These are phyloP conservation scores for Globisporangium nodosum DNA, from an alignment of 352 stramenopile species.

Conservation along the genomic window DNA sequence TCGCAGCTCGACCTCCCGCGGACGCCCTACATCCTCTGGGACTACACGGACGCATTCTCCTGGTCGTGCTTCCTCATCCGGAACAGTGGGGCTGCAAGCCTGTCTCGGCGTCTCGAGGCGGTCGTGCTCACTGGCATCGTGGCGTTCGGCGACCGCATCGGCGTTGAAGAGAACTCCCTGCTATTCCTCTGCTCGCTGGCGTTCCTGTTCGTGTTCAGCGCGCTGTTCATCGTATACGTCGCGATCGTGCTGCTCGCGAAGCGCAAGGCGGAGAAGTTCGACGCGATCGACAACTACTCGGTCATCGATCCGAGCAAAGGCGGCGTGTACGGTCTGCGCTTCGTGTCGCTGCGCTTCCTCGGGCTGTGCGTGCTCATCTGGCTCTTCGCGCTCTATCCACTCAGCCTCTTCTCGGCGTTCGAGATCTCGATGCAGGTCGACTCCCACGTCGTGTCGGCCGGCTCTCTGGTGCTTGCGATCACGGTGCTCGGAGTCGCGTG, in stretches of 20 bases:
- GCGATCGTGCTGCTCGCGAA: constrained; percentile 51
- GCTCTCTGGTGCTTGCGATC: constrained; percentile 33
- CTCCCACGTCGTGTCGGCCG: constrained; percentile 14
- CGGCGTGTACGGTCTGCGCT: constrained; percentile 41
- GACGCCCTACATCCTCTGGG: constrained; percentile 58
- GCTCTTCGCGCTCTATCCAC: constrained; percentile 54
- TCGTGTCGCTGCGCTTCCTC: constrained; percentile 50
- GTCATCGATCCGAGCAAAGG: constrained; percentile 12
- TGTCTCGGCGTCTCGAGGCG: constrained; percentile 36
- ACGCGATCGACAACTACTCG: constrained; percentile 25
- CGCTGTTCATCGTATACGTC: constrained; percentile 36
- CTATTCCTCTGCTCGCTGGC: constrained; percentile 27
- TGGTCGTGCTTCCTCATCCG: constrained; percentile 63
- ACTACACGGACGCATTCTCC: constrained; percentile 65
- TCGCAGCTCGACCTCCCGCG: constrained; percentile 56
- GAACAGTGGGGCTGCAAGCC: not conserved
- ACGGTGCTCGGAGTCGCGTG: constrained; percentile 38
- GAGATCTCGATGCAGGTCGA: constrained; percentile 68
- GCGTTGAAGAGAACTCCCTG: constrained; percentile 38
- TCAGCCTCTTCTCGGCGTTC: constrained; percentile 58
- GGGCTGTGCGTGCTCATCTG: constrained; percentile 57
- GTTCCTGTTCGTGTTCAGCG: constrained; percentile 36
- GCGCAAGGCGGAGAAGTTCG: constrained; percentile 43
- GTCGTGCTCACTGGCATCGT: constrained; percentile 52
- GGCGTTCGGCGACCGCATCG: constrained; percentile 49